A percentile compares a stretch with the other conserved stretches of the same genome.
Evolutionary conservation across 371 early-diverging fungal species (phyloP).

Genomic region (Mucor racemosus): DNA sequence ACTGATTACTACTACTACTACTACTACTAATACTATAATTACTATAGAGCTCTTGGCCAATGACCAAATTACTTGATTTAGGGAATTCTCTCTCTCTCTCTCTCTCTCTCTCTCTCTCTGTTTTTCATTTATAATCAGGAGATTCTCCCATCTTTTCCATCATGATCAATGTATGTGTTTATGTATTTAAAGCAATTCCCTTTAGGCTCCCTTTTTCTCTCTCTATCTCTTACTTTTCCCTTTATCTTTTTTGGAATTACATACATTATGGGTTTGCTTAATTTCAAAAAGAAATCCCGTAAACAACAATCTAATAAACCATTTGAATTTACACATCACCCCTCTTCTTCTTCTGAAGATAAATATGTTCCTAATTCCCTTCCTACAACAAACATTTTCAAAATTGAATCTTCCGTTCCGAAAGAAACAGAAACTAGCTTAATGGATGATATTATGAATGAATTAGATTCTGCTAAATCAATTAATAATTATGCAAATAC

Average conservation of each 20-base stretch:
- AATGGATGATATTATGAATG: constrained; percentile 38
- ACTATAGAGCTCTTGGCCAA: no score
- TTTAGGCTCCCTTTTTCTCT: background rate
- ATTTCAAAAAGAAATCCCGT: constrained; percentile 23
- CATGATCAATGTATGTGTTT: background rate
- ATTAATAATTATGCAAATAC: background rate
- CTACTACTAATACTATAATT: constrained; percentile 1
- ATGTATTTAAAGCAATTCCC: background rate
- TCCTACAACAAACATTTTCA: background rate
- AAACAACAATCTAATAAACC: constrained; percentile 15
- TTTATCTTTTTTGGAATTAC: background rate
- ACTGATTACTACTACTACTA: constrained; percentile 6
- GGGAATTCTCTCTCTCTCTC: background rate
- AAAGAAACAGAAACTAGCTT: constrained; percentile 19
- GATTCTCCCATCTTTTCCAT: background rate
- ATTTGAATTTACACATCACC: constrained; percentile 3
- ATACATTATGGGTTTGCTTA: constrained; percentile 25
- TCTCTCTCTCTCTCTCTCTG: background rate
- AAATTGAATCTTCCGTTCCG: background rate
- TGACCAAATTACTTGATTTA: background rate
- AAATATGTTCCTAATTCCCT: background rate
- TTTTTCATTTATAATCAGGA: background rate
- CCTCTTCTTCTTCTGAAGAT: background rate
- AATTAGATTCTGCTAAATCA: constrained; percentile 16
- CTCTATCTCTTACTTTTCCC: background rate